Percentiles rank a stretch among this genome's conserved stretches.
Evolutionary conservation across 1,284 basidiomycete species (phyloP).

Genomic region (Phellopilus nigrolimitatus): DNA sequence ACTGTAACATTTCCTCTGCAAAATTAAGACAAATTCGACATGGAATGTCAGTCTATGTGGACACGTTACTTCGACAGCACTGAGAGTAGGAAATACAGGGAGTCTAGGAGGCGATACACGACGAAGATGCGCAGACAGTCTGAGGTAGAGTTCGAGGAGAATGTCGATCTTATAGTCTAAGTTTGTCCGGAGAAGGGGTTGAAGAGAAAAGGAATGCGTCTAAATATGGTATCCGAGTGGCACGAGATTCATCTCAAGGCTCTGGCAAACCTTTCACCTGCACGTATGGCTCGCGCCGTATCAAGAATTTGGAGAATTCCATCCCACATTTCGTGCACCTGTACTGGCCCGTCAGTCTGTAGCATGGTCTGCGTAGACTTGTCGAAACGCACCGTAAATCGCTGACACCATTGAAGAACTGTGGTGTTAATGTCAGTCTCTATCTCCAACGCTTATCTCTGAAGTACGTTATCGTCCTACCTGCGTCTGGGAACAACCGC

Average conservation of each 20-base stretch:
- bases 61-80: no score
- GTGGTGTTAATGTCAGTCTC: constrained; percentile 17
- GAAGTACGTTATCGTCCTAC: constrained; percentile 25
- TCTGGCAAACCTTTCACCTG: constrained; percentile 34
- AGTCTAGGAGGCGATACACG: background rate
- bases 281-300: constrained; percentile 38
- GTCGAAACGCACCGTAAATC: constrained; percentile 33
- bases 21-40: background rate
- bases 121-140: background rate
- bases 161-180: background rate
- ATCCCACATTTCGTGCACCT: constrained; percentile 38
- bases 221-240: background rate
- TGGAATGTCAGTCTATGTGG: constrained; percentile 2
- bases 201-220: constrained; percentile 6
- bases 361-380: background rate
- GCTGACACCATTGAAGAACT: constrained; percentile 39
- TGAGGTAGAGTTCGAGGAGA: constrained; percentile 2
- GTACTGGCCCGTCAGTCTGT: background rate
- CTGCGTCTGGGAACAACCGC: constrained; percentile 39
- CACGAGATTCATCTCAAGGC: constrained; percentile 19
- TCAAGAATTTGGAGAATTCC: constrained; percentile 37
- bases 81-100: background rate
- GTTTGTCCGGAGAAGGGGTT: background rate
- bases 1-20: constrained; percentile 3
- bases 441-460: constrained; percentile 15